Percentiles rank a stretch among this genome's conserved stretches.
phyloP scores from a whole-genome alignment of 345 rosid species.

The Eucalyptus viminalis region DNA sequence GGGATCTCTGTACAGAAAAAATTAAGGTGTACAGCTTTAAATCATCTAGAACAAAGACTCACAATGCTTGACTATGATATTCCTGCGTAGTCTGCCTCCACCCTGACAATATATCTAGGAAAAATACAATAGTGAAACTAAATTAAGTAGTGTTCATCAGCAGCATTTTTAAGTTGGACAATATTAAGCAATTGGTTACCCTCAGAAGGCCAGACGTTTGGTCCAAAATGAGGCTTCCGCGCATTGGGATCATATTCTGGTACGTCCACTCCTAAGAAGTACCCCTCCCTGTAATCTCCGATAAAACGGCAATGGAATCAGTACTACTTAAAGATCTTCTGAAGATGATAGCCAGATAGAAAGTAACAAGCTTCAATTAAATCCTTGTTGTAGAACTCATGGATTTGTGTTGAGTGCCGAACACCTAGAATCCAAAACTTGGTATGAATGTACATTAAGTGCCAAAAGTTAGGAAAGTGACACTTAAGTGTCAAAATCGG shows the following conservation, averaged over 20 bases:
- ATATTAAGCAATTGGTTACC: neutral
- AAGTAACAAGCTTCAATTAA: too few relatives aligned
- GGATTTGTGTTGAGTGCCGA: too few relatives aligned
- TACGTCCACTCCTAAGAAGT: slow-evolving; percentile 63
- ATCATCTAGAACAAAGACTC: too few relatives aligned
- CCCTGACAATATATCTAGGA: slow-evolving; percentile 24
- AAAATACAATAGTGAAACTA: neutral
- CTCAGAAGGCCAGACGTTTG: slow-evolving; percentile 77
- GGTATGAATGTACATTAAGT: accelerated
- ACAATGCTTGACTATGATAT: too few relatives aligned
- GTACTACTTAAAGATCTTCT: neutral
- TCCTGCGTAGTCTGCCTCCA: too few relatives aligned
- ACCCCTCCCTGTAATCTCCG: slow-evolving; percentile 92
- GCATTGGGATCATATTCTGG: slow-evolving; percentile 47
- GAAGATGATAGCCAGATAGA: neutral
- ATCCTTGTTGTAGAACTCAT: too few relatives aligned
- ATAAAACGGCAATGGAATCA: neutral
- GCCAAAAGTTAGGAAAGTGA: too few relatives aligned
- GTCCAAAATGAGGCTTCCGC: slow-evolving; percentile 69
- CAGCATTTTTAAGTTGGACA: neutral
- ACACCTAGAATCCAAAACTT: too few relatives aligned
- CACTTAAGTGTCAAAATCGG: too few relatives aligned
- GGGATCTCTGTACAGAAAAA: too few relatives aligned
- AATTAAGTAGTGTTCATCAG: neutral
- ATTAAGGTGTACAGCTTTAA: too few relatives aligned